These are phyloP conservation scores for Sphaceloma murrayae DNA, from an alignment of 2,329 filamentous ascomycete species.

Conservation along the genomic window DNA sequence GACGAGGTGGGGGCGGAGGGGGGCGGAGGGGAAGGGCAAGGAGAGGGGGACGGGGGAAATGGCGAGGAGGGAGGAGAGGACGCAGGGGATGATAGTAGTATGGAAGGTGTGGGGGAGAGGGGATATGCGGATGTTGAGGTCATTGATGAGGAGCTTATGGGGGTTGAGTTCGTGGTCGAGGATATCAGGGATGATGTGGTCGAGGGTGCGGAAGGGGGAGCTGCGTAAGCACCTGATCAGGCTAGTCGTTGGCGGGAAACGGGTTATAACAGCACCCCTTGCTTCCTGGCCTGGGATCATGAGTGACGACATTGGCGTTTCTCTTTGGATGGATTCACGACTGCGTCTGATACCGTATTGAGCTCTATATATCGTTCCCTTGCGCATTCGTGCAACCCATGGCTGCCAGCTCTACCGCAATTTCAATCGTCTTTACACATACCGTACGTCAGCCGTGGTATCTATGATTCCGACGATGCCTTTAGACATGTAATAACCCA, in stretches of 20 bases:
- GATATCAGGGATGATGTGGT: constrained; percentile 6
- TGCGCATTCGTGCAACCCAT: no score
- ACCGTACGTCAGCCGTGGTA: no score
- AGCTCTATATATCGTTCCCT: no score
- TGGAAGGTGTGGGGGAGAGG: constrained; percentile 3
- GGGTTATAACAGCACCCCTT: no score
- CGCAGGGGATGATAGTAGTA: not conserved
- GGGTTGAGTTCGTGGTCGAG: constrained; percentile 13
- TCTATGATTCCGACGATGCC: no score
- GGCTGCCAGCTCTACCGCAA: no score
- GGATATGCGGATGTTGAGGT: constrained; percentile 13
- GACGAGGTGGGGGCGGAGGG: not conserved
- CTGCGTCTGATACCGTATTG: no score
- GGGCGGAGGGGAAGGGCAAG: not conserved
- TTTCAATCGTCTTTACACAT: no score
- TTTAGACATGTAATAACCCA: no score
- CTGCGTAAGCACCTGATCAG: not conserved
- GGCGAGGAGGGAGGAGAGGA: constrained; percentile 2
- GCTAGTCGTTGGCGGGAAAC: not conserved
- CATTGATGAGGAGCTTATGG: constrained; percentile 9
- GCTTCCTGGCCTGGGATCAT: not conserved
- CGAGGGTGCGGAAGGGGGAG: not conserved
- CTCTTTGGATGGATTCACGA: no score
- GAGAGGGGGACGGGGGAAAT: no score
- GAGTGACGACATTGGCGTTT: not conserved